phyloP scores from a whole-genome alignment of 306 rosid species.

The Dryas octopetala region DNA sequence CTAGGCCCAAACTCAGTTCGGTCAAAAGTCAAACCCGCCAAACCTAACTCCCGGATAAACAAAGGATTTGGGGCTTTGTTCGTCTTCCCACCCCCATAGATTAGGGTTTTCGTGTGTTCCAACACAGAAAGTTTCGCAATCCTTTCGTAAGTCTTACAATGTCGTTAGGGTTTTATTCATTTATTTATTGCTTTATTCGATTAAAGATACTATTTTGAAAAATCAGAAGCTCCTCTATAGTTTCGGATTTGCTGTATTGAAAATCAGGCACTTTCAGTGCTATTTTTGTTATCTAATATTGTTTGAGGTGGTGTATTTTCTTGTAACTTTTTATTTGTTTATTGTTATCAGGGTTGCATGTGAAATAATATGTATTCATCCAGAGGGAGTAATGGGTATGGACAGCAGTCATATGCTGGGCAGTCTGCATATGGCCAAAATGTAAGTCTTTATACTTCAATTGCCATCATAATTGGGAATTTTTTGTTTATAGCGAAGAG shows the following conservation, averaged over 20 bases:
- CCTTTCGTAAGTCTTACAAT: not conserved
- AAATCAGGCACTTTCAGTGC: not conserved
- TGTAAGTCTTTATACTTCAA: conserved; percentile 31
- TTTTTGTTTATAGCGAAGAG: too few species aligned
- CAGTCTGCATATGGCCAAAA: conserved; percentile 85
- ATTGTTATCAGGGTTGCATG: conserved; percentile 1
- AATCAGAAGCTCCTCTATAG: not conserved
- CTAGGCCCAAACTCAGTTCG: not conserved
- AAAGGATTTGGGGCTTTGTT: not conserved
- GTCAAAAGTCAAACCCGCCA: not conserved
- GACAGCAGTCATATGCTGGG: conserved; percentile 76
- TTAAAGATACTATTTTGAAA: not conserved
- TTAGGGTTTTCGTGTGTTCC: conserved; percentile 33
- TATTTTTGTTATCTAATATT: not conserved
- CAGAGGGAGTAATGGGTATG: conserved; percentile 76
- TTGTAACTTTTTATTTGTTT: not conserved
- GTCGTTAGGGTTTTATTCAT: conserved; percentile 1
- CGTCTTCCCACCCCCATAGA: conserved; percentile 6
- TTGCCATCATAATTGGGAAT: not conserved
- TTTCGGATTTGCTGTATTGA: not conserved
- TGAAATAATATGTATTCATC: conserved; percentile 76
- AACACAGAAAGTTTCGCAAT: not conserved
- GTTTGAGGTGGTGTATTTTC: not conserved
- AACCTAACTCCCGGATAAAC: not conserved
- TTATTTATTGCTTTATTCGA: not conserved